phyloP scores from a whole-genome alignment of 1,284 basidiomycete species.

The Lentinula novae-zelandiae region DNA sequence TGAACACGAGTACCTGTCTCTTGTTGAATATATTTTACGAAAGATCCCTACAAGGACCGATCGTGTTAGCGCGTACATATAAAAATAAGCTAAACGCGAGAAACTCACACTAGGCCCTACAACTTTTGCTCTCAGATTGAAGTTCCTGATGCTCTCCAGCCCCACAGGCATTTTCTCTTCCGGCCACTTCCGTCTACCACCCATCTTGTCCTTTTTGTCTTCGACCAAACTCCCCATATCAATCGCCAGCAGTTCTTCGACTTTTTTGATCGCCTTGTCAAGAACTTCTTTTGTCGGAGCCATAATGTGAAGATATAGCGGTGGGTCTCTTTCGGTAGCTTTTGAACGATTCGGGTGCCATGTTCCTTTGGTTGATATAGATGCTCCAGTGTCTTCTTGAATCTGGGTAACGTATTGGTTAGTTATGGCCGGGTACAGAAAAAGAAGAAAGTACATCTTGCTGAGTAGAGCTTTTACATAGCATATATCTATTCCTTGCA shows the following conservation, averaged over 20 bases:
- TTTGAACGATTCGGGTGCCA: slow-evolving; percentile 93
- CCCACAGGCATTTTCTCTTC: slow-evolving; percentile 90
- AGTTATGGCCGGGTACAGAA: slow-evolving; percentile 8
- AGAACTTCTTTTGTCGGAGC: slow-evolving; percentile 80
- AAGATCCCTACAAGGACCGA: slow-evolving; percentile 66
- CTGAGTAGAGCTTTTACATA: slow-evolving; percentile 94
- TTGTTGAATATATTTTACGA: slow-evolving; percentile 97
- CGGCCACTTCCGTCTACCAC: slow-evolving; percentile 84
- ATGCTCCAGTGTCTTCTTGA: slow-evolving; percentile 85
- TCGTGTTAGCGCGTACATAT: background rate
- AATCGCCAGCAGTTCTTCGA: slow-evolving; percentile 82
- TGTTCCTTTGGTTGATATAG: slow-evolving; percentile 86
- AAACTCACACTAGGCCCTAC: slow-evolving; percentile 84
- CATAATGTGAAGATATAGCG: slow-evolving; percentile 91
- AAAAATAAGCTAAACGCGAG: background rate
- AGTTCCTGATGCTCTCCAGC: slow-evolving; percentile 89
- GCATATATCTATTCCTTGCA: slow-evolving; percentile 89
- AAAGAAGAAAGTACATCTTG: slow-evolving; percentile 61
- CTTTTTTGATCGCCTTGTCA: slow-evolving; percentile 76
- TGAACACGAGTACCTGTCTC: slow-evolving; percentile 98
- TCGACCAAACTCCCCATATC: slow-evolving; percentile 90
- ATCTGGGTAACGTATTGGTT: slow-evolving; percentile 48
- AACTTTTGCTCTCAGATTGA: slow-evolving; percentile 96
- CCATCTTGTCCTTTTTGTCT: slow-evolving; percentile 67
- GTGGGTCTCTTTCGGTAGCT: slow-evolving; percentile 89